Evolutionary conservation across 495 filamentous ascomycete species (phyloP), one percentile per base, ranked within the genome.

Genomic region (Penicillium canariense): DNA sequence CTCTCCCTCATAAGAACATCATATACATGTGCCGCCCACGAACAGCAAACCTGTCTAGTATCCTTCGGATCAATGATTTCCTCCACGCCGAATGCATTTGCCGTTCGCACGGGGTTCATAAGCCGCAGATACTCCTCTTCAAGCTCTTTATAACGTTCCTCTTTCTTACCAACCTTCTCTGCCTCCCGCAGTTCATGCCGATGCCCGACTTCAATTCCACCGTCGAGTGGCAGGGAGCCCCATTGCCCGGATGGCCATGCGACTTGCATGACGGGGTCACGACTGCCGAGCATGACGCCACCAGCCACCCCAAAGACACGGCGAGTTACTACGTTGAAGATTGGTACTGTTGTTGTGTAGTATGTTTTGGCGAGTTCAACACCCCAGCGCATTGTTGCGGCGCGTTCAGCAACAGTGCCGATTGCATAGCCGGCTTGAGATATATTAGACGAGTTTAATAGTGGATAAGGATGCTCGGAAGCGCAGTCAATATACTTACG

Each of bases 51-150:
- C 48, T 63, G 45, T n/a, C 83, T 65, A 14, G 81, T 86, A 48
- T 76, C 67, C 36, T 76, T 79, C 12, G 83, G 83, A 62, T 85
- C 83, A 52, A 85, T 81, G 20, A 85, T 83, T 62, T 86, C 82
- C 64, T 86, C 83, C 1, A 84, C 71, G 0, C 83, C 82, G 62
- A 86, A 86, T 5, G 81, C 76, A 69, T 84, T 84, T 10, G 83
- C 83, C 34, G 83, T 85, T 15, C 82, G 68, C 31, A 85, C 81
- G 0, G 83, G 83, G 52, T 84, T 86, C 81, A 85, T 86, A 52
- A 85, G 52, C 12, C 79, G 67, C 27, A 71, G 56, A 60, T 86
- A 86, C 60, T 82, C 80, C 25, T 78, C 76, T 38, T 84, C 81
- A 22, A 85, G 56, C 59, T 83, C 79, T 18, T 71, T 63, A 45